A percentile compares a stretch with the other conserved stretches of the same genome.
Evolutionary conservation across 805 yeast species (phyloP).

Genomic region (Yamadazyma paraphyllophila): DNA sequence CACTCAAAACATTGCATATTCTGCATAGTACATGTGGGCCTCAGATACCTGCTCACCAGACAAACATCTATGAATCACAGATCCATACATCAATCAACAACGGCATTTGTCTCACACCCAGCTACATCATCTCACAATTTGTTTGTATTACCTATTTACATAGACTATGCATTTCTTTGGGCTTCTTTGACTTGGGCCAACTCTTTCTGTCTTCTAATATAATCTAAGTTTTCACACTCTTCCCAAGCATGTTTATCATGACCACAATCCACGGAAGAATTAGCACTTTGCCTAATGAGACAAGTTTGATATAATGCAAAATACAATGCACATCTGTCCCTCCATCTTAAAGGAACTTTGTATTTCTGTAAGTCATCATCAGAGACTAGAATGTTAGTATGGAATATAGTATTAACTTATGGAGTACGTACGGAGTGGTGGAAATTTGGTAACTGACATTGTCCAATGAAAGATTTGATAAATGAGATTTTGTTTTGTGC

Average conservation of each 20-base stretch:
- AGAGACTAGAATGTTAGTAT: conserved; percentile 46
- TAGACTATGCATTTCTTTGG: conserved; percentile 16
- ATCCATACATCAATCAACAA: no score
- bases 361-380: conserved; percentile 81
- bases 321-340: conserved; percentile 78
- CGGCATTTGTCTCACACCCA: not conserved
- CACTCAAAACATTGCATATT: no score
- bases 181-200: conserved; percentile 54
- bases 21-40: no score
- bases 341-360: conserved; percentile 72
- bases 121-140: not conserved
- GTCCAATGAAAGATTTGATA: conserved; percentile 16
- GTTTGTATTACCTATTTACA: not conserved
- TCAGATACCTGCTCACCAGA: no score
- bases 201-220: conserved; percentile 75
- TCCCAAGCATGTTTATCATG: conserved; percentile 83
- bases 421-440: conserved; percentile 39
- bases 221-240: conserved; percentile 80
- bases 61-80: no score
- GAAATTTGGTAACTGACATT: conserved; percentile 41
- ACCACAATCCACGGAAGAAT: conserved; percentile 53
- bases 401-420: not conserved
- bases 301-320: conserved; percentile 45
- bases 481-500: conserved; percentile 3
- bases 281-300: conserved; percentile 43